Conservation (phyloP, 2,329 filamentous ascomycete genomes). For the Taxawa tesnikishii region DNA sequence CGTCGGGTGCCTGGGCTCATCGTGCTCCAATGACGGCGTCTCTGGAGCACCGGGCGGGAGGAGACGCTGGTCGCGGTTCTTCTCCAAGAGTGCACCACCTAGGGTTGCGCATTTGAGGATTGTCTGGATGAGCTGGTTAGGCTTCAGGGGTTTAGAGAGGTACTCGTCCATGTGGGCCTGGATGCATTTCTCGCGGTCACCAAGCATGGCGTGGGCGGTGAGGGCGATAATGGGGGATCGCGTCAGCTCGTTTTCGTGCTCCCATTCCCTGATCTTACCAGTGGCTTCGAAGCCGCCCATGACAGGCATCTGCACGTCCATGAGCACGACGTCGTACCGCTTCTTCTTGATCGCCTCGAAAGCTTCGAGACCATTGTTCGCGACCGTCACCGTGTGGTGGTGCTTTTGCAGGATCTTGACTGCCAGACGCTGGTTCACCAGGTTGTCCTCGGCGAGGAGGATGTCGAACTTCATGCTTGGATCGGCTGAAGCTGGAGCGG, state of each 20-base stretch:
- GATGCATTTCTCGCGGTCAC: conserved; percentile 94
- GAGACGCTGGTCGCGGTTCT: conserved; percentile 43
- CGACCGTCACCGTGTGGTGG: conserved; percentile 82
- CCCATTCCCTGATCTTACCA: conserved; percentile 90
- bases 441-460: conserved; percentile 89
- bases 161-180: conserved; percentile 99
- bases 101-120: conserved; percentile 94
- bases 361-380: conserved; percentile 88
- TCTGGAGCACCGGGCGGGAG: conserved; percentile 8
- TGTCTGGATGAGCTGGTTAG: conserved; percentile 94
- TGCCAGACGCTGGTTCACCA: conserved; percentile 89
- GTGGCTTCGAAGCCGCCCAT: conserved; percentile 99
- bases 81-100: conserved; percentile 69
- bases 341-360: conserved; percentile 84
- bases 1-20: conserved; percentile 1
- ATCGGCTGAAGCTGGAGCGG: conserved; percentile 81
- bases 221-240: conserved; percentile 92
- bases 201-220: conserved; percentile 97
- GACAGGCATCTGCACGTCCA: conserved; percentile 99
- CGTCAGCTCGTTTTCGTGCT: conserved; percentile 65
- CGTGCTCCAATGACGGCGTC: conserved; percentile 3
- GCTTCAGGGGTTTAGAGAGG: conserved; percentile 88
- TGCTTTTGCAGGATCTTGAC: conserved; percentile 98
- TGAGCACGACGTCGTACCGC: conserved; percentile 91
- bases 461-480: conserved; percentile 95